Evolutionary conservation across 2,329 filamentous ascomycete genomes (phyloP).

Genomic region (Tolypocladium tundrense): DNA sequence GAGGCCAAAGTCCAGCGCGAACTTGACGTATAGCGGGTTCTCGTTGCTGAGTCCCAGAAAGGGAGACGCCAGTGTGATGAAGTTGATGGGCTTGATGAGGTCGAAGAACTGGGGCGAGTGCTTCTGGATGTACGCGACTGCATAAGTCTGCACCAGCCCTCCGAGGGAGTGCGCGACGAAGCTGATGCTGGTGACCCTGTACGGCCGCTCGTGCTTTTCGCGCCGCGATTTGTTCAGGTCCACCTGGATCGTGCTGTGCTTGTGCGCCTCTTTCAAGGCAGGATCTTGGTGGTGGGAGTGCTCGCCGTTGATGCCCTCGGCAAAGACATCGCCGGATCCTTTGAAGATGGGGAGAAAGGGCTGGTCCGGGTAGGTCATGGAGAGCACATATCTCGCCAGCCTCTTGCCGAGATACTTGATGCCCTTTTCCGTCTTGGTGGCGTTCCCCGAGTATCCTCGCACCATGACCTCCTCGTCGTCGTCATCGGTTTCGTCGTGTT

Average conservation of each 20-base stretch:
- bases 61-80: slow-evolving; percentile 77
- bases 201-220: slow-evolving; percentile 42
- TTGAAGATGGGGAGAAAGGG: slow-evolving; percentile 64
- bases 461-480: slow-evolving; percentile 82
- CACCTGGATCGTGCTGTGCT: slow-evolving; percentile 50
- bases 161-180: slow-evolving; percentile 90
- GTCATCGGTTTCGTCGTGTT: slow-evolving; percentile 42
- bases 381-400: slow-evolving; percentile 80
- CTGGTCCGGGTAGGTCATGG: slow-evolving; percentile 89
- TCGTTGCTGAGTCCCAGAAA: slow-evolving; percentile 92
- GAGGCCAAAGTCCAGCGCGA: slow-evolving; percentile 89
- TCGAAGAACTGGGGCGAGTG: slow-evolving; percentile 89
- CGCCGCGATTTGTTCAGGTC: slow-evolving; percentile 44
- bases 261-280: slow-evolving; percentile 41
- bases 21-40: slow-evolving; percentile 94
- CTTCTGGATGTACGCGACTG: slow-evolving; percentile 92
- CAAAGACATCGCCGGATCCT: slow-evolving; percentile 32
- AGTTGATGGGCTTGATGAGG: slow-evolving; percentile 77
- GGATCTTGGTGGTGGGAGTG: slow-evolving; percentile 28
- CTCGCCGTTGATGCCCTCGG: slow-evolving; percentile 26
- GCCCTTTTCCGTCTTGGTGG: slow-evolving; percentile 81
- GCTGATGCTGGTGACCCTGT: slow-evolving; percentile 87
- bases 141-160: slow-evolving; percentile 84
- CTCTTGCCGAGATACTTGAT: slow-evolving; percentile 97
- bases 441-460: slow-evolving; percentile 81